Conservation (phyloP, 768 basidiomycete species). For the Tylopilus sp. region DNA sequence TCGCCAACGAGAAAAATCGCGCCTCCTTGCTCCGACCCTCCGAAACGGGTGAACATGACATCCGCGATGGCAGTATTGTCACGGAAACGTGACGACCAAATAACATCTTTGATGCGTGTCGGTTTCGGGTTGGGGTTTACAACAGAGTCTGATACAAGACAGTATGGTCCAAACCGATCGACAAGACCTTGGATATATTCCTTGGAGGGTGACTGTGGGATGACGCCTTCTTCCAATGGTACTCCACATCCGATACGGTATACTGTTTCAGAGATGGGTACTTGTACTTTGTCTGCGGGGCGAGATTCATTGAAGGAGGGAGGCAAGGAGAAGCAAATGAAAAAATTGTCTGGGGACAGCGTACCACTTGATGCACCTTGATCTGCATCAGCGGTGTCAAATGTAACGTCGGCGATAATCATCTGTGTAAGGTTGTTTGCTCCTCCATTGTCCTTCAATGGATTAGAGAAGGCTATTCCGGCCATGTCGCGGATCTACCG, state of each 20-base stretch:
- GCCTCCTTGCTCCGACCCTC: conserved; percentile 12
- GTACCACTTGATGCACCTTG: conserved; percentile 16
- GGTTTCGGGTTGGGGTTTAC: conserved; percentile 29
- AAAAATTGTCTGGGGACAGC: conserved; percentile 30
- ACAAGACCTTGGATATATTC: conserved; percentile 44
- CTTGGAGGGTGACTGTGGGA: conserved; percentile 37
- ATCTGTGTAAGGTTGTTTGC: conserved; percentile 36
- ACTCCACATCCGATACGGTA: conserved; percentile 43
- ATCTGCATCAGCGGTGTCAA: conserved; percentile 18
- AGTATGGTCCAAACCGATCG: conserved; percentile 37
- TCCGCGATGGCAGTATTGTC: conserved; percentile 43
- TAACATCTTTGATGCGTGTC: conserved; percentile 32
- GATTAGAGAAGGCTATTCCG: conserved; percentile 44
- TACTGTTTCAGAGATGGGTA: conserved; percentile 16
- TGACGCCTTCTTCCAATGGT: conserved; percentile 32
- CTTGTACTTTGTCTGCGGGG: conserved; percentile 5
- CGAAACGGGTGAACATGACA: conserved; percentile 33
- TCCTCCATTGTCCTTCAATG: conserved; percentile 28
- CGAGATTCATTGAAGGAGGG: conserved; percentile 20
- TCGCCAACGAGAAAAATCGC: conserved; percentile 37
- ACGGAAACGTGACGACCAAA: conserved; percentile 48
- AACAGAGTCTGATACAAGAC: conserved; percentile 33
- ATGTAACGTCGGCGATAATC: conserved; percentile 45
- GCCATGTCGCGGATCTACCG: conserved; percentile 40
- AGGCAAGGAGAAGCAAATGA: conserved; percentile 40